Evolutionary conservation across 108 stramenopile genomes (phyloP), one percentile per base, ranked within the genome.

Genomic region (Pseudonitzschia pungens): DNA sequence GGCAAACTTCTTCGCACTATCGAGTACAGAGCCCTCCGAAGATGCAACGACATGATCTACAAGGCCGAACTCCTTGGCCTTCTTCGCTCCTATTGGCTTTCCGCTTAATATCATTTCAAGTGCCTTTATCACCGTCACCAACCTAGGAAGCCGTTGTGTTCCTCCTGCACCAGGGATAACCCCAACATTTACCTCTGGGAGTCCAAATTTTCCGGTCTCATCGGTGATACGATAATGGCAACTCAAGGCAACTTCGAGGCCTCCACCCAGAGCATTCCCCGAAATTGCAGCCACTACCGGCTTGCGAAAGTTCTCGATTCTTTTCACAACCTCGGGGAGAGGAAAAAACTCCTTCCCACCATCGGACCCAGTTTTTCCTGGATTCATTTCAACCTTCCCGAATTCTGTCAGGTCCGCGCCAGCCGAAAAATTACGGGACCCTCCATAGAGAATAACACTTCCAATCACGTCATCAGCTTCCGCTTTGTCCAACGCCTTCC

Each of bases 321-420:
- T 65, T 45, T 85, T 52, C 41, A 88, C 80, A 56, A 95, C 69
- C 50, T 92, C 89, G 21, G 80, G 76, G 68, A 96, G 75, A 8
- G 85, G 81, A 41, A 81, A 74, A 27, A 65, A 66, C n/a, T 75
- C 74, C 14, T 62, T 53, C 73, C 36, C 65, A 77, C 68, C 45
- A 72, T 56, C 68, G 12, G 45, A 65, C 20, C 54, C 50, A 18
- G 57, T 73, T 33, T 77, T 68, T 33, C 74, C 58, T n/a, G 79
- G 60, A 6, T 64, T 36, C 32, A 74, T 69, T 27, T 68, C 43
- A 12, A 45, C 29, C 27, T 66, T 28, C 18, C 56, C 76, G 66
- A 99, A 98, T 89, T 98, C 97, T 14, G 81, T 89, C 74, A 99
- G 93, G 83, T 99, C 99, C 15, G 99, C 99, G 29, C 99, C 99